Evolutionary conservation across 2,329 filamentous ascomycete species (phyloP), one percentile per base, ranked within the genome.

Genomic region (Trichoderma sp.): DNA sequence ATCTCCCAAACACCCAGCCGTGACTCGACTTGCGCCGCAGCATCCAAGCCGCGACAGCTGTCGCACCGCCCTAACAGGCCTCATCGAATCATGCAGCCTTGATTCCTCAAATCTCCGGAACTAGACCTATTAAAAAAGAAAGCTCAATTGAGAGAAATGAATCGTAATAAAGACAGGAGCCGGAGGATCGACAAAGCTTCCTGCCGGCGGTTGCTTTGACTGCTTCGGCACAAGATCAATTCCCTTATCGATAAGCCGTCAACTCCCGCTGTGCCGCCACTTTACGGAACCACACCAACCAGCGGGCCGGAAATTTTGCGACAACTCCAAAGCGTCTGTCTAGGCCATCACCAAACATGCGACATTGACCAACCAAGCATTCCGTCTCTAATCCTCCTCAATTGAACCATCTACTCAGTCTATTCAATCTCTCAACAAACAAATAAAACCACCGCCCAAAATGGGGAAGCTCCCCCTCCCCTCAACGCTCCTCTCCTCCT

Each of bases 401-500:
- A 63, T 67, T 67, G 50, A 67, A 31, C 31, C 29, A n/a, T 18
- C n/a, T 2, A 9, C n/a, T 45, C 38, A 62, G 4, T 7, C 18
- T 56, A 14, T 16, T 29, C 29, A 16, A 8, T n/a, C 21, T 24
- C 35, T 59, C 27, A 24, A 66, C 27, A 24, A 21, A 38, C 12
- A 24, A 60, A 59, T 2, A 29, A 31, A 45, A 38, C 12, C 6
- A 45, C 2, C 69, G 27, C 41, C 50, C 69, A 77, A 38, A 62
- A 84, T 84, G 83, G 80, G 76, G 66, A 83, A 79, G 64, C 76
- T 82, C 76, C 77, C 81, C 35, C 50, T 79, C 76, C 53, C 75
- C 41, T 76, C 75, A 76, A 81, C 78, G 77, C 83, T 80, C 81
- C 71, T 74, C 56, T 77, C 74, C 14, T 77, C 68, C 27, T 50